Evolutionary conservation across 192 early-diverging fungal species (phyloP).

Genomic region (Backusella luteola): DNA sequence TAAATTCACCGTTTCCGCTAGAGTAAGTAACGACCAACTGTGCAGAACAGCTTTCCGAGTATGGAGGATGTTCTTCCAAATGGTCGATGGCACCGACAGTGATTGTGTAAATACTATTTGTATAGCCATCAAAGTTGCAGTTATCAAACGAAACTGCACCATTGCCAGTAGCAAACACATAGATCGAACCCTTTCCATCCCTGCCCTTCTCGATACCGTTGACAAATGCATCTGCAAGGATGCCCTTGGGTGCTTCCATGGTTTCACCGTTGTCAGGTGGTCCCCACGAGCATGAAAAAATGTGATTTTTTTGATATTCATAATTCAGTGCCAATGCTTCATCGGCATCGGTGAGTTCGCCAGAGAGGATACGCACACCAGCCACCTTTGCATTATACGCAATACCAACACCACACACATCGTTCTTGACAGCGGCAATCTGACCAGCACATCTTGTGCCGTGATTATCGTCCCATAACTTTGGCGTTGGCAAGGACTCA

Average conservation of each 20-base stretch:
- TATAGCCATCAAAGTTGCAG: conserved; percentile 97
- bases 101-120: conserved; percentile 94
- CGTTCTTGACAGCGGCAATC: conserved; percentile 77
- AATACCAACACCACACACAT: conserved; percentile 80
- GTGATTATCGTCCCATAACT: conserved; percentile 68
- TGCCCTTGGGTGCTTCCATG: conserved; percentile 71
- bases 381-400: conserved; percentile 73
- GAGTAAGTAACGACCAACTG: conserved; percentile 90
- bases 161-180: conserved; percentile 94
- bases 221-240: conserved; percentile 71
- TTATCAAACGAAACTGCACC: conserved; percentile 79
- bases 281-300: conserved; percentile 88
- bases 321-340: conserved; percentile 81
- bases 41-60: conserved; percentile 88
- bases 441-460: conserved; percentile 89
- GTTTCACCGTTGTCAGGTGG: conserved; percentile 77
- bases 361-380: conserved; percentile 79
- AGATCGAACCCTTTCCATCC: conserved; percentile 78
- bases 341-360: conserved; percentile 73
- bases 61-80: conserved; percentile 70
- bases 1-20: conserved; percentile 67
- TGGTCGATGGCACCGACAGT: conserved; percentile 89
- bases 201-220: conserved; percentile 76
- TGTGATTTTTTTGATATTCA: conserved; percentile 75
- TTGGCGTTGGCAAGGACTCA: conserved; percentile 64